Conservation (phyloP, 2,329 filamentous ascomycete genomes). For the Alternaria conjuncta region DNA sequence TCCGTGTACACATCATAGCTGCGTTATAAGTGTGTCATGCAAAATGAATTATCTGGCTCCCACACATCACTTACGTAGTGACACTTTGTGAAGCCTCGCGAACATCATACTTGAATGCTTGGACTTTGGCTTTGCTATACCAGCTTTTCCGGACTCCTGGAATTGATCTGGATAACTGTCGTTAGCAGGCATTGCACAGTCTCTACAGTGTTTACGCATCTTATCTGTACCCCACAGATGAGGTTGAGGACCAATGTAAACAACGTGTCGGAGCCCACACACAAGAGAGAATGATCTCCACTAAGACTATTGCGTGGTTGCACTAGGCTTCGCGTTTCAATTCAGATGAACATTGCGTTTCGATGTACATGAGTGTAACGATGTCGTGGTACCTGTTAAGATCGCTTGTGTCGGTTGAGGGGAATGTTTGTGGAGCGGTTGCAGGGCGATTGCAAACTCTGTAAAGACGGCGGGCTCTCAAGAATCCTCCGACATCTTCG, state of each 20-base stretch:
- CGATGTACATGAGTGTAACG: background rate
- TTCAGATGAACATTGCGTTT: fast-evolving
- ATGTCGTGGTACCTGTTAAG: background rate
- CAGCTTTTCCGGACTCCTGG: fast-evolving
- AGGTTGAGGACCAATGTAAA: background rate
- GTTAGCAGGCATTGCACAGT: background rate
- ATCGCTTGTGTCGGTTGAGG: background rate
- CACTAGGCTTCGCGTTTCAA: too few relatives aligned
- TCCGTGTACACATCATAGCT: background rate
- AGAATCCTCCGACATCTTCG: background rate
- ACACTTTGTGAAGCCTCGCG: background rate
- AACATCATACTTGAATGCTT: background rate
- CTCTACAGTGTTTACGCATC: background rate
- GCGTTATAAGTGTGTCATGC: background rate
- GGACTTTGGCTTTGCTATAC: background rate
- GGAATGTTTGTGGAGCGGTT: background rate
- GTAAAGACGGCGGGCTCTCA: background rate
- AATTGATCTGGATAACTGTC: fast-evolving
- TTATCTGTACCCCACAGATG: background rate
- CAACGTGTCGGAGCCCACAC: background rate
- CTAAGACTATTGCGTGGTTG: background rate
- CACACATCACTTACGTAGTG: background rate
- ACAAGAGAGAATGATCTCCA: background rate
- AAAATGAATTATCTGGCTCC: background rate
- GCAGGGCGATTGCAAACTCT: background rate